These are phyloP conservation scores for Yamadazyma scolyti DNA, from an alignment of 805 yeast species.

Conservation along the genomic window DNA sequence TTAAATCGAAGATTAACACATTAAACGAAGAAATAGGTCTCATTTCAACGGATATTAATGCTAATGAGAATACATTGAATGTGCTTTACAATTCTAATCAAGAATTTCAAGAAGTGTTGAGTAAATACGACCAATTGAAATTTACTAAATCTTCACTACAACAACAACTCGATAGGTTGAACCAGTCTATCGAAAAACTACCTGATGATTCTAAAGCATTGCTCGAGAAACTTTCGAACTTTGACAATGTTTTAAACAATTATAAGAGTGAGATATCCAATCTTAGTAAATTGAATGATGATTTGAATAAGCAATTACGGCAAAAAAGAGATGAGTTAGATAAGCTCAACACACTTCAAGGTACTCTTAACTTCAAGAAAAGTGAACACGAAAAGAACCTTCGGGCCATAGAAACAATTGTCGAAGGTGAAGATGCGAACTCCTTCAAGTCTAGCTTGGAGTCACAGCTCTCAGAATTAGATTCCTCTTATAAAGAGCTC, in stretches of 20 bases:
- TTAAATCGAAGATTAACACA: conserved; percentile 40
- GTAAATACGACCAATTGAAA: conserved; percentile 55
- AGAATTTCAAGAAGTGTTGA: conserved; percentile 70
- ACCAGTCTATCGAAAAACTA: conserved; percentile 42
- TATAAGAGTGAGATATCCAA: conserved; percentile 38
- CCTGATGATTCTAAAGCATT: conserved; percentile 36
- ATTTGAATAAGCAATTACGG: conserved; percentile 4
- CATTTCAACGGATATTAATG: conserved; percentile 48
- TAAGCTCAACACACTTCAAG: conserved; percentile 46
- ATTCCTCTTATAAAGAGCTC: conserved; percentile 2
- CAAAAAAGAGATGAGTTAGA: conserved; percentile 10
- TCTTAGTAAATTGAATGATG: conserved; percentile 24
- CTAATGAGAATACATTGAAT: conserved; percentile 57
- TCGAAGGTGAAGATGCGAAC: too few species aligned
- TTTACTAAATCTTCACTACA: conserved; percentile 42
- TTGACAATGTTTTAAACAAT: conserved; percentile 14
- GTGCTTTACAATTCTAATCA: conserved; percentile 71
- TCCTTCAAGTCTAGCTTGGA: too few species aligned
- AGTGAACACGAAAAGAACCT: conserved; percentile 24
- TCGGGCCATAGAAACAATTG: background rate
- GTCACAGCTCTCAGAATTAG: too few species aligned
- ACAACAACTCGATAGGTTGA: conserved; percentile 52
- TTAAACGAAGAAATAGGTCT: conserved; percentile 46
- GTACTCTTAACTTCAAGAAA: conserved; percentile 49
- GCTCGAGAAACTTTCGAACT: conserved; percentile 25